phyloP scores from a whole-genome alignment of 2,329 filamentous ascomycete genomes.

The Trichoderma breve region DNA sequence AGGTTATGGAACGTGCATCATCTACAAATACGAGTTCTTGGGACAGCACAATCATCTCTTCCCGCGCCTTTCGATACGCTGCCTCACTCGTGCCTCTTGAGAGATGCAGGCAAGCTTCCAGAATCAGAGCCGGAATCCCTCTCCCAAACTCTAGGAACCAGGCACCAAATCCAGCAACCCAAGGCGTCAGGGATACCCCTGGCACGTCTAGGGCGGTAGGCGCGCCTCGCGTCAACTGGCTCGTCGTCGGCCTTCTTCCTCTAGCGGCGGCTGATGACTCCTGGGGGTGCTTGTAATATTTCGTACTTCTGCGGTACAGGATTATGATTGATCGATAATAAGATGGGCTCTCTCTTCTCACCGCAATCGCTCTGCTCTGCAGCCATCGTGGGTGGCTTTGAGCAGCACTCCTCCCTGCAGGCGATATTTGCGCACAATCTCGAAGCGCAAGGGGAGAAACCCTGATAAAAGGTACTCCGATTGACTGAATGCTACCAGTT shows the following conservation, averaged over 20 bases:
- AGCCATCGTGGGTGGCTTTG: not conserved
- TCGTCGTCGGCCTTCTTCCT: not conserved
- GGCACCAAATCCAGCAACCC: not conserved
- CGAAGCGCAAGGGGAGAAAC: not conserved
- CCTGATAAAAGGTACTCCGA: not conserved
- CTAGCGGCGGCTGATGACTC: not conserved
- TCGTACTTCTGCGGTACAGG: not conserved
- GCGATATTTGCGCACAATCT: not conserved
- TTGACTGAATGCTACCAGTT: not conserved
- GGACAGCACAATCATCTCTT: not conserved
- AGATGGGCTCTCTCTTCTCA: not conserved
- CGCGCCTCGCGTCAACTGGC: slow-evolving; percentile 10
- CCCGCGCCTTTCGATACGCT: not conserved
- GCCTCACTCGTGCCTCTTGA: not conserved
- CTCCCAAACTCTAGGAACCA: not conserved
- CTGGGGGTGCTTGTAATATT: not conserved
- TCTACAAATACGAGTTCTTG: not conserved
- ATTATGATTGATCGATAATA: not conserved
- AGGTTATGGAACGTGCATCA: not conserved
- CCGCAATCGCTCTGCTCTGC: not conserved
- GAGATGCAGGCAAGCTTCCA: not conserved
- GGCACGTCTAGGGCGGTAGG: not conserved
- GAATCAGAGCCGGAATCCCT: not conserved
- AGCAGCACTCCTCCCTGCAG: not conserved
- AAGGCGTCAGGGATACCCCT: not conserved